Conservation (phyloP, 352 stramenopile genomes). For the Globisporangium solare region DNA sequence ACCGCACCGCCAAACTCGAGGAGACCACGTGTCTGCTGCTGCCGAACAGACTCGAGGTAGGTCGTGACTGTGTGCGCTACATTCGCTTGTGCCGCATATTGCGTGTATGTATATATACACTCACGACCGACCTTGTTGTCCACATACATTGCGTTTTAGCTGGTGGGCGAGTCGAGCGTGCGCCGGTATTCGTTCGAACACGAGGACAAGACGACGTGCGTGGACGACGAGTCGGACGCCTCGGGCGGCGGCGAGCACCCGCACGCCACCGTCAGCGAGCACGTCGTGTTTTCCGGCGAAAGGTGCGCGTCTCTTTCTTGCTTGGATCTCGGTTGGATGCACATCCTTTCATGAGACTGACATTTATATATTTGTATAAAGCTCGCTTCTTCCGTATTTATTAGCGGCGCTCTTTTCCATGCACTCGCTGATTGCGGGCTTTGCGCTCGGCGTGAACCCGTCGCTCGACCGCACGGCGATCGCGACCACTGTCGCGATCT, state of each 20-base stretch:
- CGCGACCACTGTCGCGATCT: constrained; percentile 56
- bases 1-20: constrained; percentile 30
- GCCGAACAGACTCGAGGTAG: constrained; percentile 28
- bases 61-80: neutral
- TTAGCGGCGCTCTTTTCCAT: constrained; percentile 62
- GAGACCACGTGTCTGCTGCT: constrained; percentile 35
- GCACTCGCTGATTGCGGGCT: constrained; percentile 62
- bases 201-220: neutral
- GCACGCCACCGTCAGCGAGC: constrained; percentile 45
- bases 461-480: constrained; percentile 46
- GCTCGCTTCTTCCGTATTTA: constrained; percentile 49
- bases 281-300: constrained; percentile 57
- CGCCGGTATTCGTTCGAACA: constrained; percentile 13
- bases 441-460: constrained; percentile 53
- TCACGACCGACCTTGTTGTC: constrained; percentile 1
- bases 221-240: neutral
- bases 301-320: constrained; percentile 14
- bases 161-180: neutral
- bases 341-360: neutral
- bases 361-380: constrained; percentile 5
- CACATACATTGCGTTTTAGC: neutral
- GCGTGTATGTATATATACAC: neutral
- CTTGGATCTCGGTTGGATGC: neutral
- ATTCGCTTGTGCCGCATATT: no score
- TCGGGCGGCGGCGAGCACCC: constrained; percentile 9